A percentile compares a stretch with the other conserved stretches of the same genome.
Conservation (phyloP, 2,329 filamentous ascomycete species). For the Leptographium wingfieldii region DNA sequence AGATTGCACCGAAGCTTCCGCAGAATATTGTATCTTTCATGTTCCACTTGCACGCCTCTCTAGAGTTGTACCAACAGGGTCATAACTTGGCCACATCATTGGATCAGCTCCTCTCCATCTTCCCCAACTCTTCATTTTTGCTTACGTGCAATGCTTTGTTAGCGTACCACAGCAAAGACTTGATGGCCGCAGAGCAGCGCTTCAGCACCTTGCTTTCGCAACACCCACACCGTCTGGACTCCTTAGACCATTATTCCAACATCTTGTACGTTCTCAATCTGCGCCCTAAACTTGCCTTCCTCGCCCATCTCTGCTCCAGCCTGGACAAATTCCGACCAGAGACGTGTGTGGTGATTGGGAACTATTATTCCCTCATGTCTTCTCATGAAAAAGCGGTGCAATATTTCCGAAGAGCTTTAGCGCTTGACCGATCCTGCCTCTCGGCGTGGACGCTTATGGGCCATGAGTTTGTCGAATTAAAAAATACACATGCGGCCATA, state of each 20-base stretch:
- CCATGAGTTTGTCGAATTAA: constrained; percentile 96
- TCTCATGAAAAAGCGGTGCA: constrained; percentile 97
- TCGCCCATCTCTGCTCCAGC: constrained; percentile 80
- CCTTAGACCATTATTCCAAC: constrained; percentile 91
- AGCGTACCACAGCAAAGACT: constrained; percentile 79
- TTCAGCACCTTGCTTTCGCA: constrained; percentile 71
- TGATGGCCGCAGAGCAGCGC: constrained; percentile 53
- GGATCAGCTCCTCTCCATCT: constrained; percentile 67
- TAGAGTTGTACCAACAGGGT: constrained; percentile 83
- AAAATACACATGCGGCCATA: constrained; percentile 95
- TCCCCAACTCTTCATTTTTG: constrained; percentile 79
- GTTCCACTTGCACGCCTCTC: constrained; percentile 81
- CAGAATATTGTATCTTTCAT: constrained; percentile 88
- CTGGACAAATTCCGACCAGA: constrained; percentile 95
- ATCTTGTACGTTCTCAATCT: constrained; percentile 88
- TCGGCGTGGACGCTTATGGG: constrained; percentile 98
- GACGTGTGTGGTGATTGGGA: constrained; percentile 91
- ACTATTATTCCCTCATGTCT: constrained; percentile 90
- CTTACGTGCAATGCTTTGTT: constrained; percentile 81
- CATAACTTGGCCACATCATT: constrained; percentile 62
- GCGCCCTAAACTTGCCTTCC: constrained; percentile 78
- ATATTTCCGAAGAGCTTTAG: constrained; percentile 88
- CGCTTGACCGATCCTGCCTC: constrained; percentile 77
- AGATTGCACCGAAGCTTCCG: constrained; percentile 60
- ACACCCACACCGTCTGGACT: constrained; percentile 65